Percentiles rank a stretch among this genome's conserved stretches.
Evolutionary conservation across 345 rosid species (phyloP).

Genomic region (Tarenaya hassleriana): DNA sequence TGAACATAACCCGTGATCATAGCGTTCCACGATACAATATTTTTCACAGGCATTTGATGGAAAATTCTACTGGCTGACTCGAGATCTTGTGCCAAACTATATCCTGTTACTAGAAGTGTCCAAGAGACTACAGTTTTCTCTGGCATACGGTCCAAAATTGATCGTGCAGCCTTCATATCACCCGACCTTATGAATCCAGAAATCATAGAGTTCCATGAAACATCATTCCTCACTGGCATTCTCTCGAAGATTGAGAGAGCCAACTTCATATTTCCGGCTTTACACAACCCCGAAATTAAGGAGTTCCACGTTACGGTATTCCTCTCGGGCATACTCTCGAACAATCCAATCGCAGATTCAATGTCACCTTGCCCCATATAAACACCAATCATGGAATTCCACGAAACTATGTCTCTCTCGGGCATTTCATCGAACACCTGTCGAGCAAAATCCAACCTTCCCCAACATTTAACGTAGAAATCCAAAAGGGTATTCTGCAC

Average conservation of each 20-base stretch:
- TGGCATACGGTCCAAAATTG: conserved; percentile 22
- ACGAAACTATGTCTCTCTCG: conserved; percentile 25
- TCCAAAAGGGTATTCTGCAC: conserved; percentile 27
- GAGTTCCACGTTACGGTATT: conserved; percentile 25
- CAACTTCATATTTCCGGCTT: conserved; percentile 26
- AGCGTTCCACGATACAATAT: conserved; percentile 31
- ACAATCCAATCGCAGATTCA: conserved; percentile 17
- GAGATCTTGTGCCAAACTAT: conserved; percentile 16
- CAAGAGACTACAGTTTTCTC: conserved; percentile 26
- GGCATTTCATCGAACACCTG: conserved; percentile 31
- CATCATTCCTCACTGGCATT: conserved; percentile 26
- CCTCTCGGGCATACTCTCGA: conserved; percentile 29
- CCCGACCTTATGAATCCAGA: conserved; percentile 18
- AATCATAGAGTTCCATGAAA: conserved; percentile 24
- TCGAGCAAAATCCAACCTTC: conserved; percentile 15
- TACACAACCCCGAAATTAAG: conserved; percentile 23
- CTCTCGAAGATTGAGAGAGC: conserved; percentile 23
- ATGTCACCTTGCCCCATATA: conserved; percentile 19
- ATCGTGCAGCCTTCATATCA: conserved; percentile 22
- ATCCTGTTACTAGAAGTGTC: conserved; percentile 30
- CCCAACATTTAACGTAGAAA: conserved; percentile 22
- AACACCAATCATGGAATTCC: conserved; percentile 31
- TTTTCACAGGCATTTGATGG: conserved; percentile 22
- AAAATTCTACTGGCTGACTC: conserved; percentile 20
- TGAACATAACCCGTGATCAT: conserved; percentile 30